Base-by-base conservation (phyloP, 441 rosid genomes). In the Erodium texanum region DNA sequence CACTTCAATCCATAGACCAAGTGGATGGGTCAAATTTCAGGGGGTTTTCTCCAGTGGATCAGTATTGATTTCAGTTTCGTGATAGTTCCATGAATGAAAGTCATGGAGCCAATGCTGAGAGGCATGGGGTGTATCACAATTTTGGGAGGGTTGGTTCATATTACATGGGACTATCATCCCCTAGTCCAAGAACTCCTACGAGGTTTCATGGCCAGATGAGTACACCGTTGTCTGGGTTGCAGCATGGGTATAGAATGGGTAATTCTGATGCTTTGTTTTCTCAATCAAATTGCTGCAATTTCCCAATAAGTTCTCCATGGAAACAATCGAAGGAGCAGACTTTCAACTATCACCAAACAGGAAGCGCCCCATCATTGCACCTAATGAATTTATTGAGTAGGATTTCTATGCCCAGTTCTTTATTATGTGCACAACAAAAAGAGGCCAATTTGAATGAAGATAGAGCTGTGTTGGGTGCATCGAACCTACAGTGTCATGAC, bases 361-460 rank as follows among this genome's bases (percentile, higher is more conserved):
- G 38, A 34, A 27, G 41, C 63, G 50, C 71, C 11, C 34, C 27
- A 9, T 52, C 58, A n/a, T n/a, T n/a, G 3, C 24, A 63, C 56
- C 18, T 67, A 36, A 62, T 34, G 29, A 6, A 52, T 56, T 34
- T 67, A 23, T 29, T 67, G 65, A 43, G 69, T 64, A 70, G 66
- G 43, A 50, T 67, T 56, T 64, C 74, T 0, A 27, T 71, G 66
- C 20, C 29, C 43, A 68, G 67, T 67, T 67, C 68, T 36, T 54
- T 75, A 20, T 52, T 62, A 12, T 64, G 50, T 64, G 67, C 56
- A 34, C 74, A 74, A 27, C 59, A 62, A 70, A 62, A 66, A 36
- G 77, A 62, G 27, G 22, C 15, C 22, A 52, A 62, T 58, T 71
- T 71, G 75, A 71, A 32, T 48, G 52, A 72, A 68, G 74, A 74